Conservation (phyloP, 352 stramenopile genomes). For the Phytophthora idaei region DNA sequence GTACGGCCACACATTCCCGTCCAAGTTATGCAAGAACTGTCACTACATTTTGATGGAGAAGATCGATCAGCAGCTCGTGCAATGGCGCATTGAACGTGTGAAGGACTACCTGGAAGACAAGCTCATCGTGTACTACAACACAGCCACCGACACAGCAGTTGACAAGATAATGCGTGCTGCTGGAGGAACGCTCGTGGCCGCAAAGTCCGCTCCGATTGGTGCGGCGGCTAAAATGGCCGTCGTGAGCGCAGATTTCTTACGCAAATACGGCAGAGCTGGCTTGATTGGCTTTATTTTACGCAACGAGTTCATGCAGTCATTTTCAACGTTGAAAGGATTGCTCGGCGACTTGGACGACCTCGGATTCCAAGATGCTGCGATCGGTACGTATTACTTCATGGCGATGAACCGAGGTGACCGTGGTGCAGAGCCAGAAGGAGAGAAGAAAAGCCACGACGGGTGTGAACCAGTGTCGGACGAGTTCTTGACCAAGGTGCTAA, state of each 20-base stretch:
- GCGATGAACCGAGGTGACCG: conserved; percentile 85
- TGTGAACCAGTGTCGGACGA: conserved; percentile 72
- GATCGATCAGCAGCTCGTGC: conserved; percentile 75
- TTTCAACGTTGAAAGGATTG: conserved; percentile 81
- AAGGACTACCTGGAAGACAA: conserved; percentile 75
- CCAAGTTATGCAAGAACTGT: conserved; percentile 76
- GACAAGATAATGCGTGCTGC: conserved; percentile 87
- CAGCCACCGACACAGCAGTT: conserved; percentile 75
- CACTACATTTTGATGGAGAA: conserved; percentile 76
- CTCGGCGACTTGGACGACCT: conserved; percentile 82
- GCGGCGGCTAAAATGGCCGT: conserved; percentile 85
- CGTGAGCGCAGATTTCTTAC: conserved; percentile 84
- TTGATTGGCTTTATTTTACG: conserved; percentile 84
- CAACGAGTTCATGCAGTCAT: conserved; percentile 91
- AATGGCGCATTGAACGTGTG: conserved; percentile 83
- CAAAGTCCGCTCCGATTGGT: conserved; percentile 80
- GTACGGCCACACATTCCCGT: conserved; percentile 63
- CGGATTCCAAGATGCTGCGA: conserved; percentile 83
- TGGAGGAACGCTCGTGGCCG: conserved; percentile 75
- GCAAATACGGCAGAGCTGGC: conserved; percentile 81
- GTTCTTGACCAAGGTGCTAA: conserved; percentile 71
- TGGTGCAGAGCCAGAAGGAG: conserved; percentile 67
- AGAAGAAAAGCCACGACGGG: conserved; percentile 61
- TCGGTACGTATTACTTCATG: conserved; percentile 91
- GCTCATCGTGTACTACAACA: conserved; percentile 80